A percentile compares a stretch with the other conserved stretches of the same genome.
These are phyloP conservation scores for Penicillium riverlandense DNA, from an alignment of 495 filamentous ascomycete genomes.

Conservation along the genomic window DNA sequence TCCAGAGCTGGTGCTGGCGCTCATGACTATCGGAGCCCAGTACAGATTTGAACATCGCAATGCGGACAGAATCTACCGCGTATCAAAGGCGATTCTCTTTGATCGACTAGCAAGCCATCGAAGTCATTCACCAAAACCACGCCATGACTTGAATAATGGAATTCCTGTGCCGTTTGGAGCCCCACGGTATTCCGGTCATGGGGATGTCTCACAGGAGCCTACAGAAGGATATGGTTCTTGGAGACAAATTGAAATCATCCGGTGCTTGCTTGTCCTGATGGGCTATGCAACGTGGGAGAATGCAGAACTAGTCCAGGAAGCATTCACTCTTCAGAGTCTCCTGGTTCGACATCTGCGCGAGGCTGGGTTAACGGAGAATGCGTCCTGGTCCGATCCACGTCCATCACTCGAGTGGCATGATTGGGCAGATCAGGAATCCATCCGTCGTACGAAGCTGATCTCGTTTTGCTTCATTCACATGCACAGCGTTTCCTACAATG, in stretches of 20 bases:
- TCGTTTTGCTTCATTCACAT: slow-evolving; percentile 35
- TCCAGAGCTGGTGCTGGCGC: slow-evolving; percentile 23
- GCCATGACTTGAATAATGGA: neutral
- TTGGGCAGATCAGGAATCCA: slow-evolving; percentile 33
- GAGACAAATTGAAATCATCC: slow-evolving; percentile 28
- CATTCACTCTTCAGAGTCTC: slow-evolving; percentile 25
- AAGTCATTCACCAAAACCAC: slow-evolving; percentile 5
- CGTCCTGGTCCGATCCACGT: slow-evolving; percentile 12
- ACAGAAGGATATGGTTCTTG: slow-evolving; percentile 6
- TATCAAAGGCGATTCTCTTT: slow-evolving; percentile 25
- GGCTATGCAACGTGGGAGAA: slow-evolving; percentile 34
- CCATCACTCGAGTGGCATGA: slow-evolving; percentile 27
- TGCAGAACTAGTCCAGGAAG: slow-evolving; percentile 30
- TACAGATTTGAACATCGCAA: slow-evolving; percentile 33
- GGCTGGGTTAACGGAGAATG: slow-evolving; percentile 21
- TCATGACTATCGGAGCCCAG: slow-evolving; percentile 31
- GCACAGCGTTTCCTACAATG: slow-evolving; percentile 33
- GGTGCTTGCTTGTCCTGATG: slow-evolving; percentile 30
- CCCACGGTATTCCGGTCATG: slow-evolving; percentile 8
- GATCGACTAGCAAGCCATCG: slow-evolving; percentile 24
- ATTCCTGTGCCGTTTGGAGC: slow-evolving; percentile 4
- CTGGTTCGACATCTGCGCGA: slow-evolving; percentile 29
- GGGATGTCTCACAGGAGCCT: neutral
- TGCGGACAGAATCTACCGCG: slow-evolving; percentile 27
- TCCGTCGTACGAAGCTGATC: slow-evolving; percentile 30